Evolutionary conservation across 2,329 filamentous ascomycete species (phyloP).

Genomic region (Corniculantispora saksenae): DNA sequence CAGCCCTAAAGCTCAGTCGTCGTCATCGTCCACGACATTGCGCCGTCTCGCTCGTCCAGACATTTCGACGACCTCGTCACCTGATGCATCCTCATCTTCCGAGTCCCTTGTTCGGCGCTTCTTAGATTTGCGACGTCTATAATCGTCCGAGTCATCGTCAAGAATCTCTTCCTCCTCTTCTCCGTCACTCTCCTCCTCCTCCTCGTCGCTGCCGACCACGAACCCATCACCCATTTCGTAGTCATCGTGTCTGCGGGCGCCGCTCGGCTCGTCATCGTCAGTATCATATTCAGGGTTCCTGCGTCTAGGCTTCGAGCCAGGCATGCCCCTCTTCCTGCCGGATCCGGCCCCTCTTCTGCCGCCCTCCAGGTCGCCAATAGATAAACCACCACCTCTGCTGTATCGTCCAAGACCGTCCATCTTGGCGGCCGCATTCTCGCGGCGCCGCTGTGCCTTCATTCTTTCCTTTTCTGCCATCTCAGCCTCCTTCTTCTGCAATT

Average conservation of each 20-base stretch:
- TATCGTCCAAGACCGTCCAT: slow-evolving; percentile 56
- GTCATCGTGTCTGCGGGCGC: slow-evolving; percentile 65
- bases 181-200: slow-evolving; percentile 60
- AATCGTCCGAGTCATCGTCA: slow-evolving; percentile 50
- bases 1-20: slow-evolving; percentile 43
- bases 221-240: slow-evolving; percentile 82
- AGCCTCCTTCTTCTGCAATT: slow-evolving; percentile 71
- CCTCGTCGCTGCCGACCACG: slow-evolving; percentile 73
- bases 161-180: slow-evolving; percentile 61
- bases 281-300: slow-evolving; percentile 70
- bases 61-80: slow-evolving; percentile 49
- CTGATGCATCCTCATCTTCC: slow-evolving; percentile 54
- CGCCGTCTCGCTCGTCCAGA: slow-evolving; percentile 53
- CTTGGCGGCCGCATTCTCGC: slow-evolving; percentile 67
- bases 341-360: slow-evolving; percentile 47
- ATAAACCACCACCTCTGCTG: slow-evolving; percentile 61
- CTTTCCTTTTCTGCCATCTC: slow-evolving; percentile 75
- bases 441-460: slow-evolving; percentile 63
- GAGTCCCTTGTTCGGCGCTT: slow-evolving; percentile 52
- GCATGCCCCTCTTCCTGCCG: slow-evolving; percentile 55
- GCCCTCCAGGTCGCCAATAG: slow-evolving; percentile 69
- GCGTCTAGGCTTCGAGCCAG: slow-evolving; percentile 54
- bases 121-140: slow-evolving; percentile 47
- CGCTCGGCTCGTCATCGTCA: slow-evolving; percentile 69
- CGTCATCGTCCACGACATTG: slow-evolving; percentile 61